Evolutionary conservation across 352 stramenopile species (phyloP), one percentile per base, ranked within the genome.

Genomic region (Phytophthora pluvialis): DNA sequence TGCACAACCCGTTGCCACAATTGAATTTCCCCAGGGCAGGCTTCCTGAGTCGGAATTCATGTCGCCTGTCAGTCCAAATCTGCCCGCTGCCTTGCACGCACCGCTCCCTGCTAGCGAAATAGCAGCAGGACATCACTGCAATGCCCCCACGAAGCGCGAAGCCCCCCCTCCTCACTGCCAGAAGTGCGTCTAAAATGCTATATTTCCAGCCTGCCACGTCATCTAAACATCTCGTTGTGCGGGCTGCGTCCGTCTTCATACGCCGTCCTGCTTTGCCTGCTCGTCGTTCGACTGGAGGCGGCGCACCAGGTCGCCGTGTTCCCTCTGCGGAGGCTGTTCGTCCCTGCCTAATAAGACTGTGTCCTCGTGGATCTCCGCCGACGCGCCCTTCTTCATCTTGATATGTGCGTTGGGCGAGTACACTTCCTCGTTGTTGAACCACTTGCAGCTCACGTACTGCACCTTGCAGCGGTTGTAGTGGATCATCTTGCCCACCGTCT

Each of bases 371-470:
- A 92, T 89, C 58, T 78, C 55, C 36, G 81, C 59, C 50, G 83
- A 80, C 70, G 72, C 68, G 32, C 76, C 73, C 65, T 92, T 92
- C 53, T 64, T 82, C 81, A 90, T 90, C 61, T 81, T 85, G 28
- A 92, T 75, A 45, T 89, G 64, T 25, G 75, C 78, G 52, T 89
- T 85, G 5, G 81, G 78, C 35, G 75, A 88, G 60, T 88, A 90
- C 48, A 92, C 77, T 55, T 92, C 83, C 47, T 88, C 80, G 66
- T 92, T 92, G 69, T 92, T 92, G 68, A 92, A 90, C 83, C 83
- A 92, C 72, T 92, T 92, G 77, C 83, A 92, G 70, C 81, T 92
- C 63, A 92, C 81, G 64, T 90, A 90, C 75, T 92, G 78, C 31
- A 89, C 83, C 26, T 81, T 65, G 63, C 83, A 92, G 36, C 75